Base-by-base conservation (phyloP, 2,329 filamentous ascomycete species). In the Nigrospora osmanthi region DNA sequence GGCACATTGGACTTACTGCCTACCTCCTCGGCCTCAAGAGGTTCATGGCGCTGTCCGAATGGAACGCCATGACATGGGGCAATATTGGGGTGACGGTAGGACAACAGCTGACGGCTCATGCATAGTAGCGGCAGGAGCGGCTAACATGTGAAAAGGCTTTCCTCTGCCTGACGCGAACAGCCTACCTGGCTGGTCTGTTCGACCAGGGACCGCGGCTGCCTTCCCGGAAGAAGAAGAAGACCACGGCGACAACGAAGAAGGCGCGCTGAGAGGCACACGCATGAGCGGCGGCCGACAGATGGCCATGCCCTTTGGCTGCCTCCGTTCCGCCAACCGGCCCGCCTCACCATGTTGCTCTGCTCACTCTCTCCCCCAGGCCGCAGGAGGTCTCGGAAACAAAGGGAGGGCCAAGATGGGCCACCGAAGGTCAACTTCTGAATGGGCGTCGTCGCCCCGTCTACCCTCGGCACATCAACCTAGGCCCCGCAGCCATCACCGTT, bases 21-120 rank as follows among this genome's bases (percentile, higher is more conserved):
- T 64, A 68, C 54, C 73, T 71, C 7, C 68, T 88, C 50, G 83
- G 81, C 10, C 69, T 68, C 57, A 69, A 76, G 11, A 65, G 65
- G 32, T 71, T 78, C 39, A 49, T 76, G 38, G 72, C 79, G 52
- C 62, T 83, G 11, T 62, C 56, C 5, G 65, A 61, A 17, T 89
- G 85, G 85, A 88, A 87, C 59, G 67, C 74, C 32, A 75, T 84
- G 69, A 76, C 81, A n/a, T 86, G 80, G 78, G 85, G 85, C 3
- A 89, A 89, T 55, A 71, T 89, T 49, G 81, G 75, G 9, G 71
- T 74, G 41, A 87, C 84, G 23, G 75, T 81, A 54, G 65, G 74
- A 61, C 17, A 6, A 30, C 11, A 5, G 13, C 11, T 33, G 30
- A 11, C 34, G 12, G 31, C 40, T 15, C 17, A 16, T 41, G 7